Evolutionary conservation across 2,329 filamentous ascomycete species (phyloP).

Genomic region (Venturia oleaginea): DNA sequence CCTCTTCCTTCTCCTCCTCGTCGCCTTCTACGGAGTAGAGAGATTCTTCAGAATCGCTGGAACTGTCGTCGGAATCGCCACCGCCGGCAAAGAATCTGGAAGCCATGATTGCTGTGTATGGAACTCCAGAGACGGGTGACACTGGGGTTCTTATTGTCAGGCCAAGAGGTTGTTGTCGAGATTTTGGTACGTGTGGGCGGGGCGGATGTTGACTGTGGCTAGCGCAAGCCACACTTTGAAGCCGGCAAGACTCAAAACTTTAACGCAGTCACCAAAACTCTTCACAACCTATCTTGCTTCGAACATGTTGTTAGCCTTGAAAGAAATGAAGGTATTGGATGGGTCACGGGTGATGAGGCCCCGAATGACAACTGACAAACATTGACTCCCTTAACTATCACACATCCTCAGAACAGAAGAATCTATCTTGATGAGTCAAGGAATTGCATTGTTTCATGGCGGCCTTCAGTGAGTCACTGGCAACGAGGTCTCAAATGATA

Average conservation of each 20-base stretch:
- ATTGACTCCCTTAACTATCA: background rate
- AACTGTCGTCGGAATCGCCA: slow-evolving; percentile 94
- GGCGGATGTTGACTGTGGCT: background rate
- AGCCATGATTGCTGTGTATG: slow-evolving; percentile 13
- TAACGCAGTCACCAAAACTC: background rate
- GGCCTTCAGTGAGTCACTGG: too few species aligned
- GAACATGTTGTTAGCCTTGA: too few species aligned
- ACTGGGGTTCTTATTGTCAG: background rate
- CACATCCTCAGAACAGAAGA: background rate
- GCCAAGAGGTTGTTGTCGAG: background rate
- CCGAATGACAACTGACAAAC: background rate
- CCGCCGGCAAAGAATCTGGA: slow-evolving; percentile 96
- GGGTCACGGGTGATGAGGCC: background rate
- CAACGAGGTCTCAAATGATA: too few species aligned
- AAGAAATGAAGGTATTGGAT: background rate
- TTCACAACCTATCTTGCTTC: background rate
- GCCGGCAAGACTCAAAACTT: background rate
- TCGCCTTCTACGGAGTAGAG: slow-evolving; percentile 76
- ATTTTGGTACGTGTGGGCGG: slow-evolving; percentile 1
- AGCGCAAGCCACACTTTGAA: background rate
- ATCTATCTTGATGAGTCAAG: too few species aligned
- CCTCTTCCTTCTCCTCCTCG: slow-evolving; percentile 46
- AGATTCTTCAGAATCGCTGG: slow-evolving; percentile 77
- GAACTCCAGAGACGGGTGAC: background rate
- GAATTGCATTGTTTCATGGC: too few species aligned